Evolutionary conservation across 2,329 filamentous ascomycete genomes (phyloP).

Genomic region (Fusarium chlamydosporum): DNA sequence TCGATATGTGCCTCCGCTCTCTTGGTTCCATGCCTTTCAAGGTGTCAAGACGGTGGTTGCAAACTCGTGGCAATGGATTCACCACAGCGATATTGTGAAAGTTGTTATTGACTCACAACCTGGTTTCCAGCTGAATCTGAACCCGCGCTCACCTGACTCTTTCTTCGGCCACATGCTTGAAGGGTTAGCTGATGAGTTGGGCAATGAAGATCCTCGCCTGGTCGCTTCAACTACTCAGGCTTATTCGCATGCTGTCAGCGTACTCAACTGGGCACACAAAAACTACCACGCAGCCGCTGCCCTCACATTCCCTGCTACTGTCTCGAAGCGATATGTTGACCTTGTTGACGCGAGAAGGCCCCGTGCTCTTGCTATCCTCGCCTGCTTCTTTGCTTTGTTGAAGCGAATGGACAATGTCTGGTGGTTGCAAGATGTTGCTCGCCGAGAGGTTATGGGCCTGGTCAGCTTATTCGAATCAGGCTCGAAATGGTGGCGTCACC

Average conservation of each 20-base stretch:
- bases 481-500: slow-evolving; percentile 72
- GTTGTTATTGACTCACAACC: slow-evolving; percentile 75
- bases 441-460: slow-evolving; percentile 75
- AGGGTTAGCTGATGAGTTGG: slow-evolving; percentile 70
- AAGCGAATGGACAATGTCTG: slow-evolving; percentile 73
- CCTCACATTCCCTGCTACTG: slow-evolving; percentile 74
- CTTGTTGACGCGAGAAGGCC: slow-evolving; percentile 71
- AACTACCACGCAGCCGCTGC: slow-evolving; percentile 71
- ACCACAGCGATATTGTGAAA: slow-evolving; percentile 69
- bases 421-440: slow-evolving; percentile 78
- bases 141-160: slow-evolving; percentile 63
- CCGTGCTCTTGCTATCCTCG: slow-evolving; percentile 73
- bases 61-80: slow-evolving; percentile 74
- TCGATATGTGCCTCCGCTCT: slow-evolving; percentile 70
- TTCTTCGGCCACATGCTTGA: slow-evolving; percentile 74
- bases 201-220: slow-evolving; percentile 52
- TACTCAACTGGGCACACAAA: slow-evolving; percentile 75
- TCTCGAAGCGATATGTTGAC: slow-evolving; percentile 72
- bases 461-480: slow-evolving; percentile 71
- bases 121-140: slow-evolving; percentile 71
- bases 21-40: slow-evolving; percentile 77
- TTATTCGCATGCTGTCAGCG: slow-evolving; percentile 75
- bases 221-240: slow-evolving; percentile 61
- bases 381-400: slow-evolving; percentile 76
- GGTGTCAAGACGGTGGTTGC: slow-evolving; percentile 76